These are phyloP conservation scores for Euphorbia tirucalli DNA, from an alignment of 345 rosid genomes.

Conservation along the genomic window DNA sequence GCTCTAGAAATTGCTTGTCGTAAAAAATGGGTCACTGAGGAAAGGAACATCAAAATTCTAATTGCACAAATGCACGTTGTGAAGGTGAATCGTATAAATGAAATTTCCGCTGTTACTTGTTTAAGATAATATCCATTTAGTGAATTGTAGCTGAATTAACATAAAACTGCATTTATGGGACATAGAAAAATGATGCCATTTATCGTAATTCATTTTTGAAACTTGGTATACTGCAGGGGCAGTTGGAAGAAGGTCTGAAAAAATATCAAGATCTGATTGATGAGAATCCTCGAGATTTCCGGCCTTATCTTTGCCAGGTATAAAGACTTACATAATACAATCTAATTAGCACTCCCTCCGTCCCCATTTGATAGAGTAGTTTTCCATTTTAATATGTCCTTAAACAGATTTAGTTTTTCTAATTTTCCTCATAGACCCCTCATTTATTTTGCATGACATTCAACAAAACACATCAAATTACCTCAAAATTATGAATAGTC, in stretches of 20 bases:
- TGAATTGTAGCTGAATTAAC: not conserved
- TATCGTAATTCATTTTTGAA: not conserved
- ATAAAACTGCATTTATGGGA: not conserved
- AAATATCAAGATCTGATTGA: constrained; percentile 64
- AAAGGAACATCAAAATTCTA: constrained; percentile 75
- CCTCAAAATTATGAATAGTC: too few species aligned
- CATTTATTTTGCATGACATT: too few species aligned
- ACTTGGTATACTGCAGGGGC: constrained; percentile 48
- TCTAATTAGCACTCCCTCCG: too few species aligned
- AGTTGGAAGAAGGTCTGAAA: constrained; percentile 67
- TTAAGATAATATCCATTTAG: not conserved
- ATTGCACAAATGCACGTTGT: constrained; percentile 86
- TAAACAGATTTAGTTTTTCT: too few species aligned
- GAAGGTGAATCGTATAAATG: constrained; percentile 43
- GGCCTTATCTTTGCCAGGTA: constrained; percentile 97
- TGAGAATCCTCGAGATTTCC: constrained; percentile 85
- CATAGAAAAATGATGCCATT: constrained; percentile 1
- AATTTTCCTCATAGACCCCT: too few species aligned
- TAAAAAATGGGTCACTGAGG: constrained; percentile 64
- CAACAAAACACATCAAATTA: too few species aligned
- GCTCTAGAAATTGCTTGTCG: constrained; percentile 60
- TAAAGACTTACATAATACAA: too few species aligned
- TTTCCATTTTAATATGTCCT: too few species aligned
- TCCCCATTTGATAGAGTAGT: too few species aligned
- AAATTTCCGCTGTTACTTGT: not conserved